phyloP scores from a whole-genome alignment of 83 land plant genomes.

The Picea mariana region DNA sequence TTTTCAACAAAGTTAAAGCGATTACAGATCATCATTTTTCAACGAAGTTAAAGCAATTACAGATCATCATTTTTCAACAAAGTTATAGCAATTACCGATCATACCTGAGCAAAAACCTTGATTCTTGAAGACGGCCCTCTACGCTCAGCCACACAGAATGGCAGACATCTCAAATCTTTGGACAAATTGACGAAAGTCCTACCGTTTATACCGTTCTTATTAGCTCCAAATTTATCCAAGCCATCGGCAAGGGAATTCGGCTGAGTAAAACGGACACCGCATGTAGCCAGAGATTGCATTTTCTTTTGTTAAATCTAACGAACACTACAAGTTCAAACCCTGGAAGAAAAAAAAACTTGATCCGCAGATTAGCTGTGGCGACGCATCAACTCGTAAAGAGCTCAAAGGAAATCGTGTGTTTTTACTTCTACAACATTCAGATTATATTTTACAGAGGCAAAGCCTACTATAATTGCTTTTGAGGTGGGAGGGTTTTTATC shows the following conservation, averaged over 20 bases:
- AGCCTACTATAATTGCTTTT: too few relatives aligned
- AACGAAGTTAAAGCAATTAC: background rate
- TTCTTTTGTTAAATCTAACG: background rate
- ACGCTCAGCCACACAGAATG: background rate
- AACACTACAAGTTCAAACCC: background rate
- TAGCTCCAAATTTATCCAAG: background rate
- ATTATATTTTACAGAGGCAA: too few relatives aligned
- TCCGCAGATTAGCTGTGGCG: background rate
- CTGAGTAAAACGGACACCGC: background rate
- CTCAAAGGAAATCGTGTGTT: background rate
- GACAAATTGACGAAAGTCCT: background rate
- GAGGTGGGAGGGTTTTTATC: too few relatives aligned
- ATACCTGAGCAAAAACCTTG: slow-evolving; percentile 1
- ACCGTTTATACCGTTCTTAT: background rate
- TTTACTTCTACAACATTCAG: too few relatives aligned
- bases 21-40: background rate
- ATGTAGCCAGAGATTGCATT: background rate
- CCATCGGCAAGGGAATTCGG: background rate
- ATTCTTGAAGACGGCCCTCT: background rate
- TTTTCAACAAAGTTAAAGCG: background rate
- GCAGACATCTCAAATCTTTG: background rate
- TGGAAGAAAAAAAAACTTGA: background rate
- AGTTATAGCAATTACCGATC: background rate
- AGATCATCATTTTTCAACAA: background rate
- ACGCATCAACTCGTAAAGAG: background rate